phyloP scores from a whole-genome alignment of 257 asterid species.

The Solanum tacnaense region DNA sequence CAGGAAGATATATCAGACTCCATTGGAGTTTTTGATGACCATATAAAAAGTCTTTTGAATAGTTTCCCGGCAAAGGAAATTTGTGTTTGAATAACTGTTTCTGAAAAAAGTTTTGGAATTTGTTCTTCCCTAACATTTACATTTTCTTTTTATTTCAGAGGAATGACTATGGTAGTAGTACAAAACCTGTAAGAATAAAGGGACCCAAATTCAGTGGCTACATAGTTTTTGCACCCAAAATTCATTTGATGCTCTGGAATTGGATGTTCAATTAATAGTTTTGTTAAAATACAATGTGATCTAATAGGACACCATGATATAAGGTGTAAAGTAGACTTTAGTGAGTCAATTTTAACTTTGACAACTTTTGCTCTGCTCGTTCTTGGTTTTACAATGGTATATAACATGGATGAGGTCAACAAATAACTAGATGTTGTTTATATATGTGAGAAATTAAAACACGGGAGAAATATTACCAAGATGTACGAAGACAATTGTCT shows the following conservation, averaged over 20 bases:
- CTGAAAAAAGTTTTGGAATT: background rate
- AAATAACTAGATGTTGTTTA: background rate
- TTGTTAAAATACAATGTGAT: background rate
- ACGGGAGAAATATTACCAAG: background rate
- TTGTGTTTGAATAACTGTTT: background rate
- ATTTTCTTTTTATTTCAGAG: background rate
- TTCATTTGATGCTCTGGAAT: background rate
- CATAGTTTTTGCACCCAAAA: background rate
- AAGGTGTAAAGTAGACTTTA: background rate
- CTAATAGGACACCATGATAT: background rate
- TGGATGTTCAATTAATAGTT: background rate
- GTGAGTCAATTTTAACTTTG: background rate
- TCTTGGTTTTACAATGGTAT: background rate
- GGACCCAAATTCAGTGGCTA: background rate
- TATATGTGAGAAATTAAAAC: background rate
- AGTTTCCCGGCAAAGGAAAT: background rate
- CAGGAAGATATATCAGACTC: background rate
- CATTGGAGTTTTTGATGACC: background rate
- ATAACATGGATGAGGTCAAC: background rate
- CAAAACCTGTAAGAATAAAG: background rate
- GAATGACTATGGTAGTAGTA: background rate
- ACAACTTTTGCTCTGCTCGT: background rate
- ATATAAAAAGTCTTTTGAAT: background rate
- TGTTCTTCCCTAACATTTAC: background rate
- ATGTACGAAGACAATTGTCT: background rate